These are phyloP conservation scores for Brassica nigra DNA, from an alignment of 345 rosid species.

Conservation along the genomic window DNA sequence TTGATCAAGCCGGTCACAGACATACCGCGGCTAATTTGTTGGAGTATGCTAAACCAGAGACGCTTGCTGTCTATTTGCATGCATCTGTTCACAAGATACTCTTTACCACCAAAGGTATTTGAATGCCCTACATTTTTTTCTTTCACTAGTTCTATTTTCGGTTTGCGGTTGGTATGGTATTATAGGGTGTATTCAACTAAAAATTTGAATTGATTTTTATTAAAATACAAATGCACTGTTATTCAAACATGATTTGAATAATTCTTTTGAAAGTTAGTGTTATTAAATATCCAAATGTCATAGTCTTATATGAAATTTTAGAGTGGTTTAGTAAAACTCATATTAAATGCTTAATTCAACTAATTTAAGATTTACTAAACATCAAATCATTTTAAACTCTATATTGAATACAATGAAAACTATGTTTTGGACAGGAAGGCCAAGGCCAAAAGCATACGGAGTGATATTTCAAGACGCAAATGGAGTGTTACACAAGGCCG, in stretches of 20 bases:
- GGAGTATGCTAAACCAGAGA: conserved; percentile 64
- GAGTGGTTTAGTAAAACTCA: too few species aligned
- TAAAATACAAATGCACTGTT: too few species aligned
- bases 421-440: conserved; percentile 36
- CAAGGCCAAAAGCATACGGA: conserved; percentile 63
- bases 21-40: conserved; percentile 81
- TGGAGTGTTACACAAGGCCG: conserved; percentile 54
- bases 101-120: conserved; percentile 49
- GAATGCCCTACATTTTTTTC: not conserved
- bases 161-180: not conserved
- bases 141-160: too few species aligned
- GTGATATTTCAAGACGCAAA: conserved; percentile 58
- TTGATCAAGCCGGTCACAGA: conserved; percentile 64
- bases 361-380: too few species aligned
- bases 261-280: too few species aligned
- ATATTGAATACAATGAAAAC: too few species aligned
- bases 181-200: not conserved
- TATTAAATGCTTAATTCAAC: too few species aligned
- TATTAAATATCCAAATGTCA: too few species aligned
- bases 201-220: too few species aligned
- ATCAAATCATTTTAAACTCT: too few species aligned
- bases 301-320: too few species aligned
- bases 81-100: conserved; percentile 70
- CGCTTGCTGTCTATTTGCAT: conserved; percentile 53
- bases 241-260: too few species aligned